A percentile compares a stretch with the other conserved stretches of the same genome.
These are phyloP conservation scores for Talaromyces funiculosus DNA, from an alignment of 2,329 filamentous ascomycete genomes.

Conservation along the genomic window DNA sequence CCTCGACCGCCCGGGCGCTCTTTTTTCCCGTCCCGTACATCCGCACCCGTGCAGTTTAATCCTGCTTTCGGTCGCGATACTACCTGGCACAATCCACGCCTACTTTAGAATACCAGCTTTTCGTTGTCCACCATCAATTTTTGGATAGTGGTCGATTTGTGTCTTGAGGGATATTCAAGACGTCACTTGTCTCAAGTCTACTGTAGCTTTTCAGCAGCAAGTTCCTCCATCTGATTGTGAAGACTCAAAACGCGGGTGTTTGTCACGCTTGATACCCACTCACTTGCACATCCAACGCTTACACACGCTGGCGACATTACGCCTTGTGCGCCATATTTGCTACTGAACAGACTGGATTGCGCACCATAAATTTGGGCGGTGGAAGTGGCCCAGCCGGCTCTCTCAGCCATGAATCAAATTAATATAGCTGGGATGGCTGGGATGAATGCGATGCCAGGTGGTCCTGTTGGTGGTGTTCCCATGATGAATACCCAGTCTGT, in stretches of 20 bases:
- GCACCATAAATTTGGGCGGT: slow-evolving; percentile 23
- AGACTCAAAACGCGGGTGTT: not conserved
- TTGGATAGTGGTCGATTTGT: not conserved
- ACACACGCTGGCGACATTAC: not conserved
- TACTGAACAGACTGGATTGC: slow-evolving; percentile 19
- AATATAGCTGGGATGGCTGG: slow-evolving; percentile 53
- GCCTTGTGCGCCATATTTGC: slow-evolving; percentile 13
- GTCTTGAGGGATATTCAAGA: not conserved
- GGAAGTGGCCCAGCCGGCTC: slow-evolving; percentile 32
- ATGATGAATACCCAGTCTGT: slow-evolving; percentile 51
- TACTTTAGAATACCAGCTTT: not conserved
- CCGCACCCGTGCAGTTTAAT: slow-evolving; percentile 13
- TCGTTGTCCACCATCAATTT: not conserved
- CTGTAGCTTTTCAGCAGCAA: not conserved
- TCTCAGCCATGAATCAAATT: slow-evolving; percentile 47
- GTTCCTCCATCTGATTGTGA: not conserved
- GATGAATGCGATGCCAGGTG: slow-evolving; percentile 51
- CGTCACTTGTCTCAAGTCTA: not conserved
- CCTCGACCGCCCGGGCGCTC: not conserved
- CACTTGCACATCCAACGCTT: not conserved
- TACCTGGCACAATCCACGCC: not conserved
- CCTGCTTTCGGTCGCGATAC: slow-evolving; percentile 18
- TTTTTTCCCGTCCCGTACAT: not conserved
- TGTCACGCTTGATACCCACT: not conserved
- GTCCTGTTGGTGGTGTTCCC: slow-evolving; percentile 52